Evolutionary conservation across 2,329 filamentous ascomycete species (phyloP).

Genomic region (Aspergillus neotritici): DNA sequence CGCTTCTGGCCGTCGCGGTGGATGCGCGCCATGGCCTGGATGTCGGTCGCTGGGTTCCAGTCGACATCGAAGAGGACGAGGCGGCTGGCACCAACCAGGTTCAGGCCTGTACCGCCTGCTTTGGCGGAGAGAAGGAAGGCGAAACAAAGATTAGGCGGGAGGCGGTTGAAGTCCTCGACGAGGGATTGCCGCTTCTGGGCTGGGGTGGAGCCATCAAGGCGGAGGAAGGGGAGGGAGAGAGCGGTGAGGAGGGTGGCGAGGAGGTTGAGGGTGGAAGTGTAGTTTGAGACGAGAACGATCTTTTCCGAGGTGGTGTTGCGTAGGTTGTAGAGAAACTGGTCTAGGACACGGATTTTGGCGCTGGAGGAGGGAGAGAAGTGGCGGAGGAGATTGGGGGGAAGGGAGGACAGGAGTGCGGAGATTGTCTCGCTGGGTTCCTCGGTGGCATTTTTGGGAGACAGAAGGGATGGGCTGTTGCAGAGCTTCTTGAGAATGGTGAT

Average conservation of each 20-base stretch:
- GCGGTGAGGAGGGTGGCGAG: conserved; percentile 57
- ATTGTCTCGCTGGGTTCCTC: conserved; percentile 46
- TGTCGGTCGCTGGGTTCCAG: conserved; percentile 69
- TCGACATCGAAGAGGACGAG: conserved; percentile 68
- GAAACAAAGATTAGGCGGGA: conserved; percentile 52
- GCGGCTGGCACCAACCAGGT: conserved; percentile 64
- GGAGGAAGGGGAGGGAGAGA: conserved; percentile 57
- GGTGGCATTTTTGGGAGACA: conserved; percentile 48
- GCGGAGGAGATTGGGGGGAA: conserved; percentile 51
- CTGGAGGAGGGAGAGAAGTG: conserved; percentile 53
- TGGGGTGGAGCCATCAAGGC: conserved; percentile 64
- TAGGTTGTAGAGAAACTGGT: conserved; percentile 58
- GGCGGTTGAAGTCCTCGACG: conserved; percentile 65
- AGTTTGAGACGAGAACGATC: conserved; percentile 70
- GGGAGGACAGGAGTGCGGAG: conserved; percentile 45
- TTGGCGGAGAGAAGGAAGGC: conserved; percentile 69
- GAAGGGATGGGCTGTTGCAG: conserved; percentile 63
- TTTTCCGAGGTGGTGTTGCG: conserved; percentile 60
- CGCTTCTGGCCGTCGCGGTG: conserved; percentile 66
- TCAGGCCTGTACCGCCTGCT: conserved; percentile 64
- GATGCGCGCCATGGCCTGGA: conserved; percentile 70
- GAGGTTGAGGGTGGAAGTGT: conserved; percentile 65
- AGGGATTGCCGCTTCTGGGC: conserved; percentile 59
- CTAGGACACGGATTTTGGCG: conserved; percentile 62
- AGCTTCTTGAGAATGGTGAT: conserved; percentile 70